These are phyloP conservation scores for Globisporangium apiculatum DNA, from an alignment of 352 stramenopile species.

Conservation along the genomic window DNA sequence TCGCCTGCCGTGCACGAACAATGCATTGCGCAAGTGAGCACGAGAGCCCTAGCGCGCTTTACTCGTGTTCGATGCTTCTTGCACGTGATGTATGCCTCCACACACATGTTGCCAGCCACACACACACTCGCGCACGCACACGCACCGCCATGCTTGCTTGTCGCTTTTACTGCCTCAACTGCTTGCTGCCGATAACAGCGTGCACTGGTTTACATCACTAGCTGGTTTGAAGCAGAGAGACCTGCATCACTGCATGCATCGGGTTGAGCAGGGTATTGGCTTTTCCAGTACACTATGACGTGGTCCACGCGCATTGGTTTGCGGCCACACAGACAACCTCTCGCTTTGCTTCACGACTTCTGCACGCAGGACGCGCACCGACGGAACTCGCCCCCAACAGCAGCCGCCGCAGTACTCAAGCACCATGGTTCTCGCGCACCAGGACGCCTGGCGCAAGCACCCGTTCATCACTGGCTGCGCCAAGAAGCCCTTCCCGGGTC, in stretches of 20 bases:
- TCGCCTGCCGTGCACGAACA: constrained; percentile 19
- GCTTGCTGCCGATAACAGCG: neutral
- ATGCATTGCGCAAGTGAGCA: no score
- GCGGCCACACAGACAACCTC: neutral
- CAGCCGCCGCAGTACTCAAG: no score
- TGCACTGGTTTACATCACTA: no score
- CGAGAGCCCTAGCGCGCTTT: no score
- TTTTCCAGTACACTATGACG: no score
- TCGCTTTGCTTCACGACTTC: no score
- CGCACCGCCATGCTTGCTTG: constrained; percentile 10
- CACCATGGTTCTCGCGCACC: constrained; percentile 77
- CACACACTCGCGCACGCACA: neutral
- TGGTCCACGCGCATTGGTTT: neutral
- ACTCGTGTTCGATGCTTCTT: no score
- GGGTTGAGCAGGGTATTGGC: no score
- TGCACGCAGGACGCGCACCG: constrained; percentile 2
- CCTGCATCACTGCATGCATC: no score
- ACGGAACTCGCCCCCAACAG: constrained; percentile 8
- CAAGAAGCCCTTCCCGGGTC: constrained; percentile 82
- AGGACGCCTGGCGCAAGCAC: constrained; percentile 87
- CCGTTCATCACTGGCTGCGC: constrained; percentile 74
- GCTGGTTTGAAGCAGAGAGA: no score
- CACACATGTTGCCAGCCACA: no score
- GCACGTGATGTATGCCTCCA: neutral
- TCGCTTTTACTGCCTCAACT: neutral